Evolutionary conservation across 805 yeast genomes (phyloP), one percentile per base, ranked within the genome.

Genomic region (Metschnikowia rubicola): DNA sequence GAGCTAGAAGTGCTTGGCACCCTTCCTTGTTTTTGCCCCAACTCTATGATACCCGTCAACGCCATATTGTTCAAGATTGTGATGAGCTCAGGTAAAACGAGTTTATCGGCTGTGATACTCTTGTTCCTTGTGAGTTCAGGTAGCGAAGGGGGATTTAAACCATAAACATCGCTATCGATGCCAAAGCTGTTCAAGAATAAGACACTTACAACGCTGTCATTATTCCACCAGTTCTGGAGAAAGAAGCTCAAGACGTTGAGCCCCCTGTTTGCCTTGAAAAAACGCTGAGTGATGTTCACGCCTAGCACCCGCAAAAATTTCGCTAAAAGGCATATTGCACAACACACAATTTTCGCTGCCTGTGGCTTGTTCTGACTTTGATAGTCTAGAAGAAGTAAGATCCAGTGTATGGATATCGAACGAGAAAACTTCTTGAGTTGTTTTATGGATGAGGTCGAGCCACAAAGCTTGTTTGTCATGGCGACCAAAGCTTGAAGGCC

Each of bases 361-460:
- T 44, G 31, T 10, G 13, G 47, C 31, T 44, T 50, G 33, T 54
- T 43, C n/a, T 39, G 39, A 21, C 44, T 36, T 19, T 45, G 71
- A 43, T 54, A 62, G 28, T 78, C 65, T 10, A 86, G 59, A 11
- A 86, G 60, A 10, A 86, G 65, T 9, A 86, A 57, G 3, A 79
- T 67, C 86, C 91, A 83, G 57, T 84, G 85, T 6, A 83, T 72
- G 1, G 88, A 78, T 2, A 87, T 70, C 0, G 84, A 70, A 39
- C 81, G 74, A 2, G 73, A 76, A 55, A 64, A 74, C 55, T 64
- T 75, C 60, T 64, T 77, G 61, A 68, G 65, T 38, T 61, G 65
- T 47, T 69, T 71, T 6, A 69, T 58, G 0, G 73, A 60, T 0
- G 70, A 62, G 10, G 62, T 61, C 28, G 75, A 58, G 34, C 77